phyloP scores from a whole-genome alignment of 176 grass and related monocot species.

The Oryza coarctata region DNA sequence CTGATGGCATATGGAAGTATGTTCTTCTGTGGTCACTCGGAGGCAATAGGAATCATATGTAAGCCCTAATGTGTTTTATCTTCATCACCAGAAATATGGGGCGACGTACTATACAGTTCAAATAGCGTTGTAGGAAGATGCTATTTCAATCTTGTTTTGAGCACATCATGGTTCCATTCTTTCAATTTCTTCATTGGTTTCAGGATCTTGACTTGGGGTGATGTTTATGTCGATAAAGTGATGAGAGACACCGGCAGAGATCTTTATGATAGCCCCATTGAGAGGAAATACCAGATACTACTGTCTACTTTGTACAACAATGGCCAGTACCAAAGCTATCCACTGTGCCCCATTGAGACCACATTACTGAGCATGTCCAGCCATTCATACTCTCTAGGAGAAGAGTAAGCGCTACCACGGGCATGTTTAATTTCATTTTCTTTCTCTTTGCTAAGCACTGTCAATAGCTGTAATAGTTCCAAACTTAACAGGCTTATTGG shows the following conservation, averaged over 20 bases:
- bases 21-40: slow-evolving; percentile 66
- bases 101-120: neutral
- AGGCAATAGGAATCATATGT: slow-evolving; percentile 32
- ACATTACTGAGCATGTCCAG: slow-evolving; percentile 47
- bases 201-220: slow-evolving; percentile 68
- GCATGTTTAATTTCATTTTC: neutral
- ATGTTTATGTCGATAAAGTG: slow-evolving; percentile 51
- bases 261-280: slow-evolving; percentile 14
- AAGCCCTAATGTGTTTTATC: slow-evolving; percentile 40
- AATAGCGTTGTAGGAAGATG: neutral
- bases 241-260: slow-evolving; percentile 2
- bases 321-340: slow-evolving; percentile 33
- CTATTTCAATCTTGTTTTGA: neutral
- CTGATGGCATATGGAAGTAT: slow-evolving; percentile 60
- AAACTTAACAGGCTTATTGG: slow-evolving; percentile 55
- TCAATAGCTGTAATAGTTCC: slow-evolving; percentile 15
- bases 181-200: neutral
- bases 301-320: slow-evolving; percentile 28
- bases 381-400: slow-evolving; percentile 55
- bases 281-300: slow-evolving; percentile 26
- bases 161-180: neutral
- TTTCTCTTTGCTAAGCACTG: neutral
- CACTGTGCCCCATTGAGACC: slow-evolving; percentile 40
- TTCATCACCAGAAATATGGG: neutral
- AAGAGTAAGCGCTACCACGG: slow-evolving; percentile 48